Conservation (phyloP, 805 yeast genomes). For the Naumovozyma castellii region DNA sequence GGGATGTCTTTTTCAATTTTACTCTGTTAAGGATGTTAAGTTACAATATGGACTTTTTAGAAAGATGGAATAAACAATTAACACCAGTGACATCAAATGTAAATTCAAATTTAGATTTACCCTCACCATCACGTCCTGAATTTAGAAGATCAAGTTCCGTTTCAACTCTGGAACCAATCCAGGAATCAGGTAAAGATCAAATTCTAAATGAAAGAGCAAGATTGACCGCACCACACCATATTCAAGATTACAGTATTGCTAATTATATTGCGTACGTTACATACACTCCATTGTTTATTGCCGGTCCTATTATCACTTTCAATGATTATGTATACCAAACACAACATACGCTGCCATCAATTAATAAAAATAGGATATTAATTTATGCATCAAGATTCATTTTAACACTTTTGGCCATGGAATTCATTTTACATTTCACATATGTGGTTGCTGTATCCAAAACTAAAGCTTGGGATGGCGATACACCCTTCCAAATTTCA, state of each 20-base stretch:
- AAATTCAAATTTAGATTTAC: not conserved
- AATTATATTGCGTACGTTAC: slow-evolving; percentile 69
- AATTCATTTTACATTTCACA: slow-evolving; percentile 72
- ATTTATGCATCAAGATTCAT: slow-evolving; percentile 59
- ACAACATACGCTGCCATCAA: slow-evolving; percentile 48
- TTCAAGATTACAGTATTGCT: slow-evolving; percentile 48
- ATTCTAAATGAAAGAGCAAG: slow-evolving; percentile 52
- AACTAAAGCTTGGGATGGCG: slow-evolving; percentile 80
- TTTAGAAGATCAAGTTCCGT: slow-evolving; percentile 3
- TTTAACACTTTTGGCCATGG: slow-evolving; percentile 80
- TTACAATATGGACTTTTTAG: slow-evolving; percentile 67
- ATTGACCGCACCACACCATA: slow-evolving; percentile 50
- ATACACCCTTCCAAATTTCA: slow-evolving; percentile 84
- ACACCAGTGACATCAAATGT: slow-evolving; percentile 18
- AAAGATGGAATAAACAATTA: slow-evolving; percentile 39
- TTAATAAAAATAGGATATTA: slow-evolving; percentile 41
- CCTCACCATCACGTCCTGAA: not conserved
- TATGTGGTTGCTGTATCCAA: slow-evolving; percentile 91
- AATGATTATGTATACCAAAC: slow-evolving; percentile 83
- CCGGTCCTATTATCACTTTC: slow-evolving; percentile 90
- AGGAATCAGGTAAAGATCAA: slow-evolving; percentile 10
- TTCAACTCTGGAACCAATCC: slow-evolving; percentile 11
- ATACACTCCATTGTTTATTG: slow-evolving; percentile 85
- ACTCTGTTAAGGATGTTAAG: slow-evolving; percentile 77
- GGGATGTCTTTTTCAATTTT: slow-evolving; percentile 96